phyloP scores from a whole-genome alignment of 257 asterid species.

The Gentiana macrophylla region DNA sequence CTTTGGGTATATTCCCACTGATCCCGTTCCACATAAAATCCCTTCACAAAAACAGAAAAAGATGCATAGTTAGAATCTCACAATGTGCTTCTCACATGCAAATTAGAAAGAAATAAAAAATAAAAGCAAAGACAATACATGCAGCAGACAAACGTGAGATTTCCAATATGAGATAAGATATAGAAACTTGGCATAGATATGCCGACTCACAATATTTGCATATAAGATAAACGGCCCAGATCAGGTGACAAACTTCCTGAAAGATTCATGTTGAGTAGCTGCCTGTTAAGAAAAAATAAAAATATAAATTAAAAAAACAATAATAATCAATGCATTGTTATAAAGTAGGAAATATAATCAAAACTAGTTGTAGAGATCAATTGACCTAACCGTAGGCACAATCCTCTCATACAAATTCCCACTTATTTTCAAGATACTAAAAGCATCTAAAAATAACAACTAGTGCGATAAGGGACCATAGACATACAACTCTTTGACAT shows the following conservation, averaged over 20 bases:
- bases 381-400: not conserved
- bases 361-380: not conserved
- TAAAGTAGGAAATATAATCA: not conserved
- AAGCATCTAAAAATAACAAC: not conserved
- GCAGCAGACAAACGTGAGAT: not conserved
- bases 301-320: not conserved
- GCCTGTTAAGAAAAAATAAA: slow-evolving; percentile 28
- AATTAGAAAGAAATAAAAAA: not conserved
- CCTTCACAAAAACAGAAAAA: slow-evolving; percentile 29
- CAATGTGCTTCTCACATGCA: not conserved
- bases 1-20: slow-evolving; percentile 79
- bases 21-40: slow-evolving; percentile 94
- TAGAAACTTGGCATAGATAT: not conserved
- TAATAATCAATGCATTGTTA: not conserved
- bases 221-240: slow-evolving; percentile 60
- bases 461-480: slow-evolving; percentile 5
- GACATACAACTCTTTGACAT: slow-evolving; percentile 74
- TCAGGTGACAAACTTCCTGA: slow-evolving; percentile 83
- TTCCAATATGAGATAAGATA: not conserved
- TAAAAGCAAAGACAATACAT: not conserved
- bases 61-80: slow-evolving; percentile 6
- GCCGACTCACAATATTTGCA: slow-evolving; percentile 69
- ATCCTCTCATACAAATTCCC: not conserved
- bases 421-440: not conserved
- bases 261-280: slow-evolving; percentile 36